phyloP scores from a whole-genome alignment of 2,329 filamentous ascomycete genomes.

The Neofusicoccum sp. region DNA sequence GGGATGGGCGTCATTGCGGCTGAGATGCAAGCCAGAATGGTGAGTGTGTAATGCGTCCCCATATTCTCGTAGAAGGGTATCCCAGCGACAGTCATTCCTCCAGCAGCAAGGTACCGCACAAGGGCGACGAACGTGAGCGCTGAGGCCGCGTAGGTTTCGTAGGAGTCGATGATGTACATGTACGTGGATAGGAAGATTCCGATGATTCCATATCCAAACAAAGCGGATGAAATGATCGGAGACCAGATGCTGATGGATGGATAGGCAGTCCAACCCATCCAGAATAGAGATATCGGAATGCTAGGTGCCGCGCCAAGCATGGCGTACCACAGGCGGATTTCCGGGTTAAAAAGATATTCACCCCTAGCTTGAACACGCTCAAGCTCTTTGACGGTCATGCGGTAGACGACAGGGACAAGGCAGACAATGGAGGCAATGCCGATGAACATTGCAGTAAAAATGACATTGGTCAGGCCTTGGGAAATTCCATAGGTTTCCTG shows the following conservation, averaged over 20 bases:
- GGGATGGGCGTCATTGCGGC: conserved; percentile 33
- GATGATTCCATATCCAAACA: conserved; percentile 54
- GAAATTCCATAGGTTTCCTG: conserved; percentile 48
- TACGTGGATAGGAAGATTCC: conserved; percentile 50
- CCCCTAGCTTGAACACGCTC: conserved; percentile 39
- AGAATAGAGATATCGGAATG: conserved; percentile 55
- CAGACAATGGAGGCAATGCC: conserved; percentile 38
- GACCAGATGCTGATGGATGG: conserved; percentile 51
- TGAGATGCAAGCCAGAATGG: conserved; percentile 38
- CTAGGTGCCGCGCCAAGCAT: conserved; percentile 50
- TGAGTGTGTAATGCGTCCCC: conserved; percentile 38
- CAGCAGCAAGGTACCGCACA: conserved; percentile 41
- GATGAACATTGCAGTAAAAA: conserved; percentile 49
- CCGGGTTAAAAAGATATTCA: conserved; percentile 45
- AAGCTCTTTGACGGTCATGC: conserved; percentile 45
- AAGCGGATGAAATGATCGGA: conserved; percentile 48
- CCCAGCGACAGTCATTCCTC: conserved; percentile 40
- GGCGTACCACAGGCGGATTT: conserved; percentile 54
- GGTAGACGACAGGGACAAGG: conserved; percentile 48
- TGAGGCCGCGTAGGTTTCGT: conserved; percentile 52
- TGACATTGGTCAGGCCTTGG: conserved; percentile 45
- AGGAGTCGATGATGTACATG: conserved; percentile 59
- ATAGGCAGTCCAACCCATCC: conserved; percentile 57
- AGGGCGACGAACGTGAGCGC: conserved; percentile 45
- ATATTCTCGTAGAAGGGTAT: conserved; percentile 42